These are phyloP conservation scores for Suhomyces anneliseae DNA, from an alignment of 1,139 yeast genomes.

Conservation along the genomic window DNA sequence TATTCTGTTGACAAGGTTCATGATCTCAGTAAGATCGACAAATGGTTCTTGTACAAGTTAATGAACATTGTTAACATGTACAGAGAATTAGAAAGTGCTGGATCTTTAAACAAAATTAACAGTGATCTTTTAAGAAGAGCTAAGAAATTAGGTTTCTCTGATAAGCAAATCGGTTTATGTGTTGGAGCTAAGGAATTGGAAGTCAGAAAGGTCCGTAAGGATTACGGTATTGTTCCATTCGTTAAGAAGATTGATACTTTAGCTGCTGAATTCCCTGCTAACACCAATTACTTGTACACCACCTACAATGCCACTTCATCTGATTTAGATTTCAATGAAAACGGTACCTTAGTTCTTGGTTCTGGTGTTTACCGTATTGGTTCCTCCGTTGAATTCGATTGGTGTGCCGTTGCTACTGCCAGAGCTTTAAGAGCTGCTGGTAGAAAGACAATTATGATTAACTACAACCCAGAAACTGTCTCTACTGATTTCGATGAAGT, in stretches of 20 bases:
- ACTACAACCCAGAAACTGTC: constrained; percentile 98
- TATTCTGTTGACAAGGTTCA: constrained; percentile 91
- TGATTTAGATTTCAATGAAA: constrained; percentile 82
- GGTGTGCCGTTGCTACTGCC: constrained; percentile 99
- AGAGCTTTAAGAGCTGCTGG: constrained; percentile 89
- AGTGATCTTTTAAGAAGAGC: constrained; percentile 73
- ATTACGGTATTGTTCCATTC: constrained; percentile 80
- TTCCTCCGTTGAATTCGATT: constrained; percentile 96
- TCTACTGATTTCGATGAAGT: constrained; percentile 98
- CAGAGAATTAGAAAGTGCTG: constrained; percentile 68
- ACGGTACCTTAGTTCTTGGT: constrained; percentile 93
- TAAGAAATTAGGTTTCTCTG: constrained; percentile 93
- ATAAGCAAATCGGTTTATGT: constrained; percentile 82
- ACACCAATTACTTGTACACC: constrained; percentile 92
- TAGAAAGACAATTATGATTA: constrained; percentile 90
- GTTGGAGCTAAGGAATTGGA: constrained; percentile 69
- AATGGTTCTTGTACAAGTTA: constrained; percentile 92
- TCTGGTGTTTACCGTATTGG: constrained; percentile 99
- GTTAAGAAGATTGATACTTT: constrained; percentile 96
- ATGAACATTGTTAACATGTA: constrained; percentile 90
- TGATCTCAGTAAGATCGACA: constrained; percentile 87
- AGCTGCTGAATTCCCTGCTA: constrained; percentile 99
- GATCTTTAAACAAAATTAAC: constrained; percentile 54
- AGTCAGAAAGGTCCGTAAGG: constrained; percentile 77
- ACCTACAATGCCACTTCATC: constrained; percentile 90